phyloP scores from a whole-genome alignment of 129 eudicot genomes.

The Rutidosis leptorrhynchoides region DNA sequence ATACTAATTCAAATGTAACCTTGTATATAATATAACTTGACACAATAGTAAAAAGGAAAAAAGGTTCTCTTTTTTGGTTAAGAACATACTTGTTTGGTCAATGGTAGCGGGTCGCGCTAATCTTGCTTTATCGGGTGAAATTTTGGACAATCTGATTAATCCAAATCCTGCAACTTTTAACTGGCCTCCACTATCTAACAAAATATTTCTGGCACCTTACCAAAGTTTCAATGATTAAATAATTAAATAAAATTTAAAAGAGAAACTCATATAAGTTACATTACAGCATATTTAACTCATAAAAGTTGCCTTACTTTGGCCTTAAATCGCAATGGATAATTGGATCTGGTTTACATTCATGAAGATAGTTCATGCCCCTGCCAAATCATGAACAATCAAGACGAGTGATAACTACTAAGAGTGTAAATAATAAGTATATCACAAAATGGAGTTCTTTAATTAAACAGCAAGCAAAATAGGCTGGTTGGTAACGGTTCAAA shows the following conservation, averaged over 20 bases:
- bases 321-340: slow-evolving; percentile 82
- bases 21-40: too few relatives aligned
- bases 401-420: not conserved
- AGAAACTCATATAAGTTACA: slow-evolving; percentile 13
- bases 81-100: slow-evolving; percentile 66
- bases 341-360: slow-evolving; percentile 95
- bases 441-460: not conserved
- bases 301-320: slow-evolving; percentile 94
- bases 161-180: slow-evolving; percentile 90
- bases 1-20: too few relatives aligned
- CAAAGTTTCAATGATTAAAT: slow-evolving; percentile 75
- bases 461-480: too few relatives aligned
- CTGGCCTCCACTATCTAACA: slow-evolving; percentile 91
- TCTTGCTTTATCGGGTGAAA: slow-evolving; percentile 70
- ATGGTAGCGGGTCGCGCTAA: slow-evolving; percentile 52
- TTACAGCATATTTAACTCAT: slow-evolving; percentile 36
- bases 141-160: slow-evolving; percentile 52
- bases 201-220: slow-evolving; percentile 99
- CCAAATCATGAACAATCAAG: slow-evolving; percentile 15
- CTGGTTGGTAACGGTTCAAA: not conserved
- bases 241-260: slow-evolving; percentile 50
- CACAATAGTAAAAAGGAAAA: not conserved
- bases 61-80: not conserved
- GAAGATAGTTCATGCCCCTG: slow-evolving; percentile 98
- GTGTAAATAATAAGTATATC: slow-evolving; percentile 4